These are phyloP conservation scores for Phlegmacium glaucopus DNA, from an alignment of 768 basidiomycete species.

Conservation along the genomic window DNA sequence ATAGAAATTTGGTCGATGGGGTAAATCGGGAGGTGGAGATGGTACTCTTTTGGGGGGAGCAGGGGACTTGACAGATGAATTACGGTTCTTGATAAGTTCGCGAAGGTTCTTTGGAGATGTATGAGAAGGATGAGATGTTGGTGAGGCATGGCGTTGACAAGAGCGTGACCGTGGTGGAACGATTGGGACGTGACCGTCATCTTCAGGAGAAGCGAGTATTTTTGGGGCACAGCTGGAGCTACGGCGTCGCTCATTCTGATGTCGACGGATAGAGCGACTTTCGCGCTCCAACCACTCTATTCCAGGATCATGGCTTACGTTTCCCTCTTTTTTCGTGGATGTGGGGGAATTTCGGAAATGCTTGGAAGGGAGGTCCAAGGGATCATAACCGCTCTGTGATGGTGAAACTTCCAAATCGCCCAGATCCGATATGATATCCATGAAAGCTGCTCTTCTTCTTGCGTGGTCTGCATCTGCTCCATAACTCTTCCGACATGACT, in stretches of 20 bases:
- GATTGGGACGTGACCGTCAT: constrained; percentile 8
- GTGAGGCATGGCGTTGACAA: constrained; percentile 5
- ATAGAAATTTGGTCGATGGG: neutral
- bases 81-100: constrained; percentile 20
- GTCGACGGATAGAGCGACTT: constrained; percentile 13
- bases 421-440: constrained; percentile 34
- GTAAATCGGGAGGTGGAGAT: neutral
- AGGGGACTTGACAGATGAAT: constrained; percentile 10
- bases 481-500: neutral
- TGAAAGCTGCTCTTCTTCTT: constrained; percentile 31
- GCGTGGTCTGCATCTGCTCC: constrained; percentile 18
- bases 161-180: constrained; percentile 10
- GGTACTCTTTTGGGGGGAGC: neutral
- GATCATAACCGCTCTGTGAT: neutral
- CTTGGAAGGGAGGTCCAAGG: neutral
- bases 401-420: neutral
- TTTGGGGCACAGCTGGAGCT: constrained; percentile 22
- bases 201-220: constrained; percentile 16
- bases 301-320: neutral
- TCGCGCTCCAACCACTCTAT: constrained; percentile 13
- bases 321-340: too few relatives aligned
- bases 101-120: constrained; percentile 15
- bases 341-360: too few relatives aligned
- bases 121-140: constrained; percentile 6
- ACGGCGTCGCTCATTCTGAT: constrained; percentile 14